Conservation (phyloP, 805 yeast genomes). For the Saccharomycopsis sp. region DNA sequence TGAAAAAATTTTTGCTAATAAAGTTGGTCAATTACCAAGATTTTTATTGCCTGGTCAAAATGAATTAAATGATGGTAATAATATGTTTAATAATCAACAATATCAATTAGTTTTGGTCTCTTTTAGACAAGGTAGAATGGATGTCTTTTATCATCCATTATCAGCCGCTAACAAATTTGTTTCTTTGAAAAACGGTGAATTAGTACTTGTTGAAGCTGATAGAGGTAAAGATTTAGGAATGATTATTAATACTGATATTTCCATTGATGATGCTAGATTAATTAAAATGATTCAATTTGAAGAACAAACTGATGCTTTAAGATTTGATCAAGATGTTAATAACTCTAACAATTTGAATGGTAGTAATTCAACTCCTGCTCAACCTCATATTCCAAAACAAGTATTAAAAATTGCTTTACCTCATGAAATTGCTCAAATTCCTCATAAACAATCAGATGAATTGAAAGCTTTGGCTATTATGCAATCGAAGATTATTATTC, state of each 20-base stretch:
- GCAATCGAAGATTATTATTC: conserved; percentile 42
- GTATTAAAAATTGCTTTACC: conserved; percentile 53
- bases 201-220: conserved; percentile 79
- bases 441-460: conserved; percentile 55
- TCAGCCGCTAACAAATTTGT: conserved; percentile 29
- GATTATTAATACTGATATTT: conserved; percentile 45
- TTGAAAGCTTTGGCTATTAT: conserved; percentile 57
- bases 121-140: conserved; percentile 72
- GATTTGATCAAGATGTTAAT: conserved; percentile 12
- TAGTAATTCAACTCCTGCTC: conserved; percentile 25
- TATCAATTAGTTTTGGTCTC: conserved; percentile 47
- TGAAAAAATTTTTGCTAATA: conserved; percentile 20
- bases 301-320: conserved; percentile 60
- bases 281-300: conserved; percentile 56
- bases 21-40: conserved; percentile 16
- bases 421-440: conserved; percentile 48
- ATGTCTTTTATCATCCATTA: conserved; percentile 48
- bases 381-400: conserved; percentile 58
- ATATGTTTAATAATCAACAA: conserved; percentile 1
- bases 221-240: conserved; percentile 71
- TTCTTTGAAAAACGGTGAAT: conserved; percentile 41
- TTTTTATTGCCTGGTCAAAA: conserved; percentile 15
- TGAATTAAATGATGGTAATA: neutral
- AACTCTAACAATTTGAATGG: conserved; percentile 1
- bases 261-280: conserved; percentile 56